Evolutionary conservation across 148 eudicot species (phyloP).

Genomic region (Oxyria digyna): DNA sequence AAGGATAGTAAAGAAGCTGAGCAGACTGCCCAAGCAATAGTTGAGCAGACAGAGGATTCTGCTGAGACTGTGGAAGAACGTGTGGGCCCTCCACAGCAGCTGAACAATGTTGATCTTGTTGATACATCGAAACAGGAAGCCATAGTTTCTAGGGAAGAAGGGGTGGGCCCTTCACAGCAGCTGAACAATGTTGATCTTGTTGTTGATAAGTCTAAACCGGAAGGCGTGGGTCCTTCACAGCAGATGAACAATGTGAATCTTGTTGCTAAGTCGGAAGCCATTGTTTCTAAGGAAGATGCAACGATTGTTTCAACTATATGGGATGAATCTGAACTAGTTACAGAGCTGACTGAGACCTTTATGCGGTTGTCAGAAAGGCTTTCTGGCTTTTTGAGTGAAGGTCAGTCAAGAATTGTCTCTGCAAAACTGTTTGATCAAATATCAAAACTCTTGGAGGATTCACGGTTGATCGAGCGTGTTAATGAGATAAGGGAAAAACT

Average conservation of each 20-base stretch:
- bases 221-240: background rate
- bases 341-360: constrained; percentile 65
- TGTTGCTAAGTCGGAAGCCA: constrained; percentile 23
- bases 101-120: constrained; percentile 18
- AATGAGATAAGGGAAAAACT: constrained; percentile 55
- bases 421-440: constrained; percentile 75
- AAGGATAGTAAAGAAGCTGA: constrained; percentile 49
- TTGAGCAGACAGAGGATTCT: constrained; percentile 53
- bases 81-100: constrained; percentile 15
- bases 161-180: no score
- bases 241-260: constrained; percentile 13
- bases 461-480: constrained; percentile 49
- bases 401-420: constrained; percentile 51
- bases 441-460: constrained; percentile 61
- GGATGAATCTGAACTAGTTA: constrained; percentile 70
- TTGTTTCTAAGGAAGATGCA: constrained; percentile 29
- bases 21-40: constrained; percentile 48
- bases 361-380: constrained; percentile 63
- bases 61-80: constrained; percentile 46
- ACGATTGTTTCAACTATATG: constrained; percentile 31
- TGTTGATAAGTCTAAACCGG: constrained; percentile 31
- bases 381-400: constrained; percentile 81
- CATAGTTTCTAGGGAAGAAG: no score
- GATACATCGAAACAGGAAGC: background rate
- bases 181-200: constrained; percentile 15